phyloP scores from a whole-genome alignment of 2,329 filamentous ascomycete species.

The Cercospora sp. region DNA sequence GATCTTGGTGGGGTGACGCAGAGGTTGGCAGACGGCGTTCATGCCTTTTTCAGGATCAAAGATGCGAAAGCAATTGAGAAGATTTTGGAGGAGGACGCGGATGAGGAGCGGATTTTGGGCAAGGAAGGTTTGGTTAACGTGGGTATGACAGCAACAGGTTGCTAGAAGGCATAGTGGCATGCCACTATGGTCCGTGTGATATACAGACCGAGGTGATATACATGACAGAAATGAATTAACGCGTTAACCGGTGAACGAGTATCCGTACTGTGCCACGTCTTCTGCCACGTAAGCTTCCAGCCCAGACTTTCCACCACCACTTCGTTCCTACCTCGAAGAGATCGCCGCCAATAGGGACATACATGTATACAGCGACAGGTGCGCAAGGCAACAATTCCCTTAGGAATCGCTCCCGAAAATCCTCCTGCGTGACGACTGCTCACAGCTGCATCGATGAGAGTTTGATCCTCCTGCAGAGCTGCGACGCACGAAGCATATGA shows the following conservation, averaged over 20 bases:
- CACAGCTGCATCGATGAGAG: neutral
- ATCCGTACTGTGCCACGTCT: neutral
- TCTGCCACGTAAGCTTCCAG: neutral
- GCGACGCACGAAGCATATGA: neutral
- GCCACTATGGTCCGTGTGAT: neutral
- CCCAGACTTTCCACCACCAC: neutral
- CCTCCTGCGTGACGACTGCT: neutral
- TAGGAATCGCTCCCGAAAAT: neutral
- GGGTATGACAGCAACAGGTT: constrained; percentile 11
- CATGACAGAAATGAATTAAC: neutral
- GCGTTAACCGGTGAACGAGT: neutral
- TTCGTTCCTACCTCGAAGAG: neutral
- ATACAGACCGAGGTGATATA: neutral
- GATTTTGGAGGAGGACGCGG: constrained; percentile 50
- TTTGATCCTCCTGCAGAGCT: neutral
- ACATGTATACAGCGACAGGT: neutral
- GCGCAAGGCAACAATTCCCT: neutral
- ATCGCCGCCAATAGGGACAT: neutral
- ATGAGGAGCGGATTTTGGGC: constrained; percentile 22
- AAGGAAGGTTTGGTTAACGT: constrained; percentile 12
- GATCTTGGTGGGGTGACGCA: constrained; percentile 63
- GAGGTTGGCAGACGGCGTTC: constrained; percentile 67
- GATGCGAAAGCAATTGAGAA: constrained; percentile 65
- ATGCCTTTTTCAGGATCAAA: constrained; percentile 76
- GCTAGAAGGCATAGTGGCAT: constrained; percentile 7